Conservation (phyloP, 495 filamentous ascomycete species). For the Lophiotrema nucula region DNA sequence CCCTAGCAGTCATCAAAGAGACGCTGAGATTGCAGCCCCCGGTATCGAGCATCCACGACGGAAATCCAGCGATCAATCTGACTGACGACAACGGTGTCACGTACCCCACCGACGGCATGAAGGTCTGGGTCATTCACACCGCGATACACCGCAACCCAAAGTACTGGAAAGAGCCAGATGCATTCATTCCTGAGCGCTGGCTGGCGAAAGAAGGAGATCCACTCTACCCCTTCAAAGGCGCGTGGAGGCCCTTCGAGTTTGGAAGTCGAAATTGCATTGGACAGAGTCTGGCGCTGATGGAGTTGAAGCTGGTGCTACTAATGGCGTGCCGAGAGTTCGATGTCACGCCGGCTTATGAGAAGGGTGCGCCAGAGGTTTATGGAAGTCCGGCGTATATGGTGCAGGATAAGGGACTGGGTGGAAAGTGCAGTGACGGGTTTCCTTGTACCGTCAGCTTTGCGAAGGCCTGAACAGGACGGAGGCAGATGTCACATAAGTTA, state of each 20-base stretch:
- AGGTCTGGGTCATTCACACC: conserved; percentile 27
- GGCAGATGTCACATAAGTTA: too few species aligned
- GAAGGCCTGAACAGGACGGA: too few species aligned
- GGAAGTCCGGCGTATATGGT: not conserved
- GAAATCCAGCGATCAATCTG: not conserved
- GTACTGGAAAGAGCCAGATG: not conserved
- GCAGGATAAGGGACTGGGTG: not conserved
- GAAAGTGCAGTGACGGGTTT: not conserved
- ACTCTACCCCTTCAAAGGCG: conserved; percentile 6
- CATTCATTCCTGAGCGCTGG: conserved; percentile 21
- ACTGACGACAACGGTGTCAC: not conserved
- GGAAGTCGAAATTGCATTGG: conserved; percentile 56
- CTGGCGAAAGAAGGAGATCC: not conserved
- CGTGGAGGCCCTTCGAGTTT: conserved; percentile 21
- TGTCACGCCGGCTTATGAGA: conserved; percentile 33
- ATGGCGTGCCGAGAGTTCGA: conserved; percentile 51
- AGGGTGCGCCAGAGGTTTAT: not conserved
- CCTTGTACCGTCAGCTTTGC: not conserved
- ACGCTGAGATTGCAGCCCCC: not conserved
- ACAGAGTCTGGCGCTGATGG: conserved; percentile 41
- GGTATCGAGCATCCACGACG: not conserved
- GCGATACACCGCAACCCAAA: conserved; percentile 20
- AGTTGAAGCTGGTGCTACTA: conserved; percentile 44
- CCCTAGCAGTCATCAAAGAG: not conserved
- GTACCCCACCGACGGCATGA: conserved; percentile 35